phyloP scores from a whole-genome alignment of 371 early-diverging fungal species.

The Mortierella sp. region DNA sequence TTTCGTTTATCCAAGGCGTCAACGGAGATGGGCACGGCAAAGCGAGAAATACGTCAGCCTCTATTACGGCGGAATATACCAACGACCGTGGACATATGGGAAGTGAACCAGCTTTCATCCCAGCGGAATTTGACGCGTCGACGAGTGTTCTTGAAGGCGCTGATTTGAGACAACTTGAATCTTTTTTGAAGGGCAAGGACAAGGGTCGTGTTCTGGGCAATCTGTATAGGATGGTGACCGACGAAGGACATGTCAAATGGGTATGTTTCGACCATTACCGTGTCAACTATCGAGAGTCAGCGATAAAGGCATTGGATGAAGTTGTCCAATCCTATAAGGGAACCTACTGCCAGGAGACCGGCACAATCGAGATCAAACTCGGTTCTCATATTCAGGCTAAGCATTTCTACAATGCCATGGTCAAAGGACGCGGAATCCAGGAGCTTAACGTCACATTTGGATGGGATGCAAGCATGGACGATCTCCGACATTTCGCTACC shows the following conservation, averaged over 20 bases:
- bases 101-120: neutral
- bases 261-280: constrained; percentile 22
- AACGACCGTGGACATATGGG: too few relatives aligned
- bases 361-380: neutral
- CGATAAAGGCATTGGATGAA: neutral
- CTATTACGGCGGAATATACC: too few relatives aligned
- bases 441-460: constrained; percentile 5
- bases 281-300: neutral
- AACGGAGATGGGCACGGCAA: neutral
- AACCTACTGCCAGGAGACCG: neutral
- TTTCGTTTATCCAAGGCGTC: too few relatives aligned
- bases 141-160: constrained; percentile 8
- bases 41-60: neutral
- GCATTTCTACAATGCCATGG: constrained; percentile 8
- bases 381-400: neutral
- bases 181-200: constrained; percentile 7
- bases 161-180: constrained; percentile 12
- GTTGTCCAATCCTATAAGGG: constrained; percentile 2
- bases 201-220: constrained; percentile 12
- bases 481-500: constrained; percentile 6
- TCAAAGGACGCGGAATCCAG: neutral
- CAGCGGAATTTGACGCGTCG: neutral
- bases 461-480: constrained; percentile 8
- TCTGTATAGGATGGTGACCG: constrained; percentile 15
- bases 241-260: constrained; percentile 26